Evolutionary conservation across 768 basidiomycete genomes (phyloP).

Genomic region (Boletus rubescentipes): DNA sequence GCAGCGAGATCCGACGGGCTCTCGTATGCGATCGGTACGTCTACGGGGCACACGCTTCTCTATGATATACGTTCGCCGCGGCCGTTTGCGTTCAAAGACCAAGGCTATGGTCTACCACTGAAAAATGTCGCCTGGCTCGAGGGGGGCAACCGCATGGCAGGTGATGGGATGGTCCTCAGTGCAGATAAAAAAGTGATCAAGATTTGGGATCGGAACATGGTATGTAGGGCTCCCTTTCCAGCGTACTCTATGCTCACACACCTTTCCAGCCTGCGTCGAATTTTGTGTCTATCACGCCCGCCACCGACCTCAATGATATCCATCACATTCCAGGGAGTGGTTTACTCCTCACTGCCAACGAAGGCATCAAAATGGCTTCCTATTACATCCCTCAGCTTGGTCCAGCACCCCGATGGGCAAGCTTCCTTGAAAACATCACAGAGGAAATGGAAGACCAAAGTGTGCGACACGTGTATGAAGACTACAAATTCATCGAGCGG

Average conservation of each 20-base stretch:
- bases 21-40: constrained; percentile 92
- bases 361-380: constrained; percentile 92
- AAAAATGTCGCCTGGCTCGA: constrained; percentile 88
- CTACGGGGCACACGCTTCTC: constrained; percentile 89
- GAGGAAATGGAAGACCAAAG: constrained; percentile 96
- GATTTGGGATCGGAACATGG: constrained; percentile 88
- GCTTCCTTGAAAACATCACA: constrained; percentile 97
- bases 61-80: constrained; percentile 89
- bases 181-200: constrained; percentile 98
- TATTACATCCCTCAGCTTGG: constrained; percentile 97
- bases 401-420: constrained; percentile 94
- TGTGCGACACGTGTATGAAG: constrained; percentile 80
- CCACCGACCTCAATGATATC: constrained; percentile 84
- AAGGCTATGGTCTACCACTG: constrained; percentile 92
- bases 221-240: constrained; percentile 37
- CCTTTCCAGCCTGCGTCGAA: constrained; percentile 69
- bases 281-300: constrained; percentile 90
- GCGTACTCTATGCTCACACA: constrained; percentile 1
- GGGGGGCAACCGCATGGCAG: constrained; percentile 79
- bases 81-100: constrained; percentile 90
- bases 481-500: constrained; percentile 95
- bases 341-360: constrained; percentile 88
- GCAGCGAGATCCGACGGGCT: constrained; percentile 85
- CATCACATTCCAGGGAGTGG: constrained; percentile 90
- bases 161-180: constrained; percentile 84